phyloP scores from a whole-genome alignment of 371 early-diverging fungal species.

The Circinella umbellata region DNA sequence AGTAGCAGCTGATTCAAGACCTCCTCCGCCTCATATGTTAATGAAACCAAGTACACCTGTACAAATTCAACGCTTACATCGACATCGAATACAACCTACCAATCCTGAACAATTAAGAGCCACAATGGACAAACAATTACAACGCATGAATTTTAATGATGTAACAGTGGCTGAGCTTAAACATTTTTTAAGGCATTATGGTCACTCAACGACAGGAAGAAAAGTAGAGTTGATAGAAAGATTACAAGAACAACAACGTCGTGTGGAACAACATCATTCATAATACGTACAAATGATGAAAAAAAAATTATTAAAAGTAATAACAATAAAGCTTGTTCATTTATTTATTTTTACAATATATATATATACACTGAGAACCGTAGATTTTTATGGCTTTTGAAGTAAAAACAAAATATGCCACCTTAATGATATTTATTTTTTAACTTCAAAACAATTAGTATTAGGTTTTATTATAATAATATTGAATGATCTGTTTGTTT shows the following conservation, averaged over 20 bases:
- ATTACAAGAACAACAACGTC: constrained; percentile 56
- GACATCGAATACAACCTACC: background rate
- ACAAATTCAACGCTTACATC: constrained; percentile 18
- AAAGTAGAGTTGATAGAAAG: constrained; percentile 42
- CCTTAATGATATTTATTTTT: too few relatives aligned
- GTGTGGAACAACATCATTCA: too few relatives aligned
- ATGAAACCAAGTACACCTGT: constrained; percentile 11
- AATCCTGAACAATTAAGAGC: constrained; percentile 26
- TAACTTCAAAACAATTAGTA: too few relatives aligned
- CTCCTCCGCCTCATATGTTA: background rate
- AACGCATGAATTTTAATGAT: constrained; percentile 65
- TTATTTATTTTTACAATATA: too few relatives aligned
- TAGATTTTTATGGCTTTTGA: too few relatives aligned
- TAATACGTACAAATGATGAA: too few relatives aligned
- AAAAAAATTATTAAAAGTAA: too few relatives aligned
- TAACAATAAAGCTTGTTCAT: too few relatives aligned
- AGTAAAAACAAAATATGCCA: too few relatives aligned
- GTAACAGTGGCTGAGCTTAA: constrained; percentile 74
- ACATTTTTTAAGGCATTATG: constrained; percentile 58
- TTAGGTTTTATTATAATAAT: too few relatives aligned
- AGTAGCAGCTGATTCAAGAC: constrained; percentile 12
- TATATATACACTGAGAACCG: too few relatives aligned
- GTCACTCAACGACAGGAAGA: constrained; percentile 53
- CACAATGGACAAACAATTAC: constrained; percentile 57
- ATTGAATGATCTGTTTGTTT: too few relatives aligned